A percentile compares a stretch with the other conserved stretches of the same genome.
phyloP scores from a whole-genome alignment of 305 asterid genomes.

The Solanum chacoense region DNA sequence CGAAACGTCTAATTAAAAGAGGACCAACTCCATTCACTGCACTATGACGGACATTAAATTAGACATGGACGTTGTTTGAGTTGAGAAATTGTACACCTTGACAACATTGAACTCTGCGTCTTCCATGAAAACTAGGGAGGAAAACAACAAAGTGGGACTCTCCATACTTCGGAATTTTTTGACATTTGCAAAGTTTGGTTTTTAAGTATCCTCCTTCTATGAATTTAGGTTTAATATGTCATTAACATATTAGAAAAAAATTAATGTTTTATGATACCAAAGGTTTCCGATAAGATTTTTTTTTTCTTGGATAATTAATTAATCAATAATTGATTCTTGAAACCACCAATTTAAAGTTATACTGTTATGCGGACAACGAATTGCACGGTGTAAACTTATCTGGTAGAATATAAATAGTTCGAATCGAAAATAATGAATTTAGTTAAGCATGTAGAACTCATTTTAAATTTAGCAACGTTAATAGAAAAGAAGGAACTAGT shows the following conservation, averaged over 20 bases:
- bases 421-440: too few relatives aligned
- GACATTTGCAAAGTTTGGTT: not conserved
- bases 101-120: not conserved
- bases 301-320: too few relatives aligned
- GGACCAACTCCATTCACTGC: not conserved
- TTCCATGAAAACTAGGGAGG: conserved; percentile 6
- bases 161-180: not conserved
- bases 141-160: not conserved
- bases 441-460: not conserved
- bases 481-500: not conserved
- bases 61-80: not conserved
- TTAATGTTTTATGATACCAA: not conserved
- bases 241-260: not conserved
- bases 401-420: too few relatives aligned
- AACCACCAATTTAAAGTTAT: not conserved
- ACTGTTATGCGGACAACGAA: too few relatives aligned
- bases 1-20: not conserved
- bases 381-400: too few relatives aligned
- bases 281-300: not conserved
- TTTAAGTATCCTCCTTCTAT: not conserved
- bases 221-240: not conserved
- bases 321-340: not conserved
- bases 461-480: not conserved
- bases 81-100: not conserved
- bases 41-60: not conserved